Conservation (phyloP, 805 yeast genomes). For the Yarrowia sp. region DNA sequence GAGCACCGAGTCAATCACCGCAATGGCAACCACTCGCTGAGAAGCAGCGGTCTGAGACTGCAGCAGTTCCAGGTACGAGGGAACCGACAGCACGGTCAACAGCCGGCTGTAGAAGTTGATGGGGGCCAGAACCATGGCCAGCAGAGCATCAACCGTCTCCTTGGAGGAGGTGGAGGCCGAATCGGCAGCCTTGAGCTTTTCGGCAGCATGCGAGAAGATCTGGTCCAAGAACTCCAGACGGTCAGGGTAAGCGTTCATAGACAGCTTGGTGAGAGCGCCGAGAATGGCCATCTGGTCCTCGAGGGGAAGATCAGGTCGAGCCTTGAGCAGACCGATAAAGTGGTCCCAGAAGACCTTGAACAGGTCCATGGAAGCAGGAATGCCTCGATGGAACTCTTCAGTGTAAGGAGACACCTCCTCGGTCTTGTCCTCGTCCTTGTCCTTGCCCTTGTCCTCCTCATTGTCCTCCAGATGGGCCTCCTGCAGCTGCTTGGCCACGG, state of each 20-base stretch:
- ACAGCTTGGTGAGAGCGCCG: conserved; percentile 61
- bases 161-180: conserved; percentile 33
- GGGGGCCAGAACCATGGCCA: conserved; percentile 39
- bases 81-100: conserved; percentile 41
- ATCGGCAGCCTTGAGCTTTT: conserved; percentile 32
- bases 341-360: conserved; percentile 69
- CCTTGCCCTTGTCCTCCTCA: conserved; percentile 17
- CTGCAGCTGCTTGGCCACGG: conserved; percentile 21
- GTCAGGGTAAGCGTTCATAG: conserved; percentile 64
- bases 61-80: conserved; percentile 54
- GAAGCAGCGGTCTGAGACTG: conserved; percentile 50
- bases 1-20: conserved; percentile 59
- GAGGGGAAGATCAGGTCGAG: conserved; percentile 64
- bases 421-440: conserved; percentile 13
- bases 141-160: conserved; percentile 35
- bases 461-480: conserved; percentile 11
- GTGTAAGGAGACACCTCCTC: not conserved
- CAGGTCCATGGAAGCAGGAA: conserved; percentile 40
- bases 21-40: conserved; percentile 58
- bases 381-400: conserved; percentile 27
- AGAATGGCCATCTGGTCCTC: conserved; percentile 64
- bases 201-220: conserved; percentile 54
- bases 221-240: conserved; percentile 59
- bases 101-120: conserved; percentile 36
- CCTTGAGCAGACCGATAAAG: conserved; percentile 52